Conservation (phyloP, 257 asterid species). For the Sherardia arvensis region DNA sequence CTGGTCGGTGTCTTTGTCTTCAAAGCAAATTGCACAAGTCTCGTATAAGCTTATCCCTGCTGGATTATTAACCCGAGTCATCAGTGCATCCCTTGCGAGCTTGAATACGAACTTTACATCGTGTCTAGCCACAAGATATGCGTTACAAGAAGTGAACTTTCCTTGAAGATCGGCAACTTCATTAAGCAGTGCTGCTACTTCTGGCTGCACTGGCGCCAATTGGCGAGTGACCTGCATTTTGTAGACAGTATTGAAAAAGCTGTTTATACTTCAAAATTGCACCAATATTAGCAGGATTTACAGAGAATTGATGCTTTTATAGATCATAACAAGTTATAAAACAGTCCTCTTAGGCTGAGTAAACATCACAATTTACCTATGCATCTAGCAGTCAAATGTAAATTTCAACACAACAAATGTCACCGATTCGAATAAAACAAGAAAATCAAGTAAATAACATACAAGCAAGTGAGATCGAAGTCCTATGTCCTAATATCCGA, state of each 20-base stretch:
- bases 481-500: too few species aligned
- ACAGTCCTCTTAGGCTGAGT: not conserved
- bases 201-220: not conserved
- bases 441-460: too few species aligned
- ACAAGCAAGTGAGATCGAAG: too few species aligned
- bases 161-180: not conserved
- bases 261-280: not conserved
- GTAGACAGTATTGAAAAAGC: not conserved
- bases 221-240: not conserved
- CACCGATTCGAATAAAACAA: not conserved
- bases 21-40: not conserved
- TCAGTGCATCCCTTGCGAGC: not conserved
- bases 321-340: not conserved
- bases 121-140: not conserved
- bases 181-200: not conserved
- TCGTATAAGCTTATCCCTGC: not conserved
- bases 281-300: not conserved
- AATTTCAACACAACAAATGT: not conserved
- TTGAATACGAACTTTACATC: not conserved
- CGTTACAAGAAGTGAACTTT: not conserved
- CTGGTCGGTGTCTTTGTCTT: not conserved
- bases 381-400: not conserved
- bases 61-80: slow-evolving; percentile 10
- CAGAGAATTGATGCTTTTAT: not conserved
- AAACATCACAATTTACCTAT: not conserved